Conservation (phyloP, 345 rosid species). For the Salix brachista region DNA sequence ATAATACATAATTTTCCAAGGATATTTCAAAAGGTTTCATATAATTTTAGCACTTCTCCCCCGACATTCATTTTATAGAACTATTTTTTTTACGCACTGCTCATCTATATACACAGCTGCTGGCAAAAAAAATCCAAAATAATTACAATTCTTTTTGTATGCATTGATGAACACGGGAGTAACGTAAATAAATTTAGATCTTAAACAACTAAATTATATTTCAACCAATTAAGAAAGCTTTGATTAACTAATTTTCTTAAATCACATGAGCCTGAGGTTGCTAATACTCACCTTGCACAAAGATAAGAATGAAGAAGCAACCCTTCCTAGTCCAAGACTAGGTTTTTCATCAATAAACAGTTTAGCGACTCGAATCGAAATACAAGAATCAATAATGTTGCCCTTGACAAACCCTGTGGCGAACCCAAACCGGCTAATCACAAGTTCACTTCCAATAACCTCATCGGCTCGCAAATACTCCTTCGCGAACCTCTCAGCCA, state of each 20-base stretch:
- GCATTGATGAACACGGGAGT: too few relatives aligned
- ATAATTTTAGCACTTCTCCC: too few relatives aligned
- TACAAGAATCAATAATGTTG: conserved; percentile 14
- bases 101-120: too few relatives aligned
- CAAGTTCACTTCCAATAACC: conserved; percentile 67
- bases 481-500: conserved; percentile 79
- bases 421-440: conserved; percentile 59
- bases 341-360: conserved; percentile 53
- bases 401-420: conserved; percentile 52
- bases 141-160: too few relatives aligned
- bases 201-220: neutral
- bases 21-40: too few relatives aligned
- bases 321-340: conserved; percentile 46
- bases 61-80: too few relatives aligned
- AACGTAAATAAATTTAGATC: neutral
- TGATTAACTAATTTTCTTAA: neutral
- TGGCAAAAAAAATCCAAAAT: neutral
- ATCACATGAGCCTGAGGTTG: neutral
- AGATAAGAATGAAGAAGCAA: conserved; percentile 39
- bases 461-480: conserved; percentile 73
- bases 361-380: conserved; percentile 33
- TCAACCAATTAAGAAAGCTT: neutral
- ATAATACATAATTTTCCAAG: too few relatives aligned
- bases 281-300: conserved; percentile 57
- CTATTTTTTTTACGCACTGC: too few relatives aligned